Percentiles rank a stretch among this genome's conserved stretches.
Conservation (phyloP, 768 basidiomycete species). For the Trametes cinnabarina region DNA sequence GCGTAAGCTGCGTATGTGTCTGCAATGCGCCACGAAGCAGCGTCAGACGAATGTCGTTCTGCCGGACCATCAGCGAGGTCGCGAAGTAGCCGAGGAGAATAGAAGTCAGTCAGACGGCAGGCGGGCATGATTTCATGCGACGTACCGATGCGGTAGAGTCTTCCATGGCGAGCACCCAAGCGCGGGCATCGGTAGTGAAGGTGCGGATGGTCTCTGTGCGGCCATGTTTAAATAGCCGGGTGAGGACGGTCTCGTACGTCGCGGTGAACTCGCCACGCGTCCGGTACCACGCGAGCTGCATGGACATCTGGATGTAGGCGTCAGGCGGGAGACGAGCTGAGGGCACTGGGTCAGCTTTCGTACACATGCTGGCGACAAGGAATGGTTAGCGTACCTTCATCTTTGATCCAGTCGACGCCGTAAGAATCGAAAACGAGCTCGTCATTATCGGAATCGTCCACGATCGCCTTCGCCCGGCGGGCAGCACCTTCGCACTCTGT, state of each 20-base stretch:
- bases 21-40: slow-evolving; percentile 68
- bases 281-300: slow-evolving; percentile 90
- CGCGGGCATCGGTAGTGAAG: slow-evolving; percentile 67
- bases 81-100: not conserved
- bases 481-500: slow-evolving; percentile 59
- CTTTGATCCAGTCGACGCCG: slow-evolving; percentile 86
- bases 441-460: slow-evolving; percentile 79
- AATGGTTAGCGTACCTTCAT: slow-evolving; percentile 48
- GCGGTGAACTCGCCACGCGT: slow-evolving; percentile 76
- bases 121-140: no score
- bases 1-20: slow-evolving; percentile 69
- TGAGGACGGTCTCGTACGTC: slow-evolving; percentile 91
- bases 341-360: not conserved
- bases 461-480: slow-evolving; percentile 52
- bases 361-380: not conserved
- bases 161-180: slow-evolving; percentile 75
- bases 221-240: slow-evolving; percentile 81
- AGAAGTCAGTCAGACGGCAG: not conserved
- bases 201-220: slow-evolving; percentile 89
- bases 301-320: slow-evolving; percentile 85
- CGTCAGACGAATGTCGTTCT: slow-evolving; percentile 35
- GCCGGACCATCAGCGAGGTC: not conserved
- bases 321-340: slow-evolving; percentile 65
- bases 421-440: slow-evolving; percentile 81
- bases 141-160: slow-evolving; percentile 51